These are phyloP conservation scores for Microcyclospora tardicrescens DNA, from an alignment of 2,329 filamentous ascomycete genomes.

Conservation along the genomic window DNA sequence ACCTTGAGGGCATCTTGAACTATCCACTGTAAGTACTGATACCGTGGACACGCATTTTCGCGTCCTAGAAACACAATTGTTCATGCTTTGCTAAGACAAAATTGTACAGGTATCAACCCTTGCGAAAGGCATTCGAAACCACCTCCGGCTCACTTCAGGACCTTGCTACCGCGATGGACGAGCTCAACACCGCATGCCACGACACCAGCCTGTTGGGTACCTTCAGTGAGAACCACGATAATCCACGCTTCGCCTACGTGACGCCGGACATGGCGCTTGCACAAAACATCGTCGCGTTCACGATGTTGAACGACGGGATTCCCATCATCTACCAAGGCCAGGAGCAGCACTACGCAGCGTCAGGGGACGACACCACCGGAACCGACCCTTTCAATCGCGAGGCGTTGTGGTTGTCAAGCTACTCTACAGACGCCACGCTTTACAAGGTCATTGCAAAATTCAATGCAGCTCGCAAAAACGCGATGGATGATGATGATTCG, in stretches of 20 bases:
- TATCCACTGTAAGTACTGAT: conserved; percentile 27
- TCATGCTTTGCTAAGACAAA: conserved; percentile 1
- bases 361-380: conserved; percentile 13
- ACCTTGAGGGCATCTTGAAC: conserved; percentile 34
- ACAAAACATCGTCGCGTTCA: conserved; percentile 49
- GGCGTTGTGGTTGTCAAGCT: conserved; percentile 29
- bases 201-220: conserved; percentile 27
- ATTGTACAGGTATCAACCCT: conserved; percentile 20
- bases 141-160: conserved; percentile 25
- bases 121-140: conserved; percentile 25
- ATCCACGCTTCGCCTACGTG: conserved; percentile 30
- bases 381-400: conserved; percentile 29
- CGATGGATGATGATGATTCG: conserved; percentile 25
- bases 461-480: conserved; percentile 39
- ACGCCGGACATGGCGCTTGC: conserved; percentile 43
- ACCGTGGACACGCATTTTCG: conserved; percentile 13
- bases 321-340: conserved; percentile 54
- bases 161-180: conserved; percentile 23
- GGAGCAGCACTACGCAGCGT: conserved; percentile 44
- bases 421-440: conserved; percentile 28
- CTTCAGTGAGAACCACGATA: conserved; percentile 28
- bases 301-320: conserved; percentile 48
- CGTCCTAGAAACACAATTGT: not conserved
- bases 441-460: conserved; percentile 31
- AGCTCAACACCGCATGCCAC: conserved; percentile 23